Evolutionary conservation across 768 basidiomycete genomes (phyloP).

Genomic region (Tulasnella sp.): DNA sequence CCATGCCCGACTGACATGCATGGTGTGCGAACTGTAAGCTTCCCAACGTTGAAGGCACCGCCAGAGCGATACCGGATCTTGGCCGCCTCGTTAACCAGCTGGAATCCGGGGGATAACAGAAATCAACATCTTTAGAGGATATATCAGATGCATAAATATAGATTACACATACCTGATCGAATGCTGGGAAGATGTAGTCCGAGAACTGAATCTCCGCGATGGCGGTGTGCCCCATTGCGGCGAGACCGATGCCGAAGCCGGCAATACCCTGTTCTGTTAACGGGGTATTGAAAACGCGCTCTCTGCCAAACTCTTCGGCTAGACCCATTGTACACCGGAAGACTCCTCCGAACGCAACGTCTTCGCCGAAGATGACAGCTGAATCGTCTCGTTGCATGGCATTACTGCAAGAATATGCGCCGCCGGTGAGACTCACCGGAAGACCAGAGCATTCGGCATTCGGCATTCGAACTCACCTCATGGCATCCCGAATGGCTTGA

Average conservation of each 20-base stretch:
- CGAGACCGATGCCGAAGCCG: slow-evolving; percentile 86
- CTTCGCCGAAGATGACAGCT: slow-evolving; percentile 77
- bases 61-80: slow-evolving; percentile 87
- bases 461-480: slow-evolving; percentile 41
- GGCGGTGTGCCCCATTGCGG: slow-evolving; percentile 86
- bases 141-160: background rate
- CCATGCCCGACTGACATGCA: slow-evolving; percentile 87
- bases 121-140: background rate
- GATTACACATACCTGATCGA: slow-evolving; percentile 61
- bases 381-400: slow-evolving; percentile 75
- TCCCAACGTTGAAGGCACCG: slow-evolving; percentile 62
- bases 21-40: slow-evolving; percentile 23
- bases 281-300: slow-evolving; percentile 93
- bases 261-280: slow-evolving; percentile 89
- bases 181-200: slow-evolving; percentile 88
- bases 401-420: slow-evolving; percentile 36
- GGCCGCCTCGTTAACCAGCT: slow-evolving; percentile 93
- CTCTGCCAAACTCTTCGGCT: slow-evolving; percentile 88
- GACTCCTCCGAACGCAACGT: slow-evolving; percentile 89
- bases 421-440: background rate
- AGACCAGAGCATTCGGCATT: background rate
- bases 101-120: background rate
- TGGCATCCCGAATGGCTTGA: slow-evolving; percentile 83
- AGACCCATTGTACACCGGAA: slow-evolving; percentile 92
- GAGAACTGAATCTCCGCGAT: slow-evolving; percentile 86